phyloP scores from a whole-genome alignment of 2,329 filamentous ascomycete genomes.

The Microdochium bolleyi region DNA sequence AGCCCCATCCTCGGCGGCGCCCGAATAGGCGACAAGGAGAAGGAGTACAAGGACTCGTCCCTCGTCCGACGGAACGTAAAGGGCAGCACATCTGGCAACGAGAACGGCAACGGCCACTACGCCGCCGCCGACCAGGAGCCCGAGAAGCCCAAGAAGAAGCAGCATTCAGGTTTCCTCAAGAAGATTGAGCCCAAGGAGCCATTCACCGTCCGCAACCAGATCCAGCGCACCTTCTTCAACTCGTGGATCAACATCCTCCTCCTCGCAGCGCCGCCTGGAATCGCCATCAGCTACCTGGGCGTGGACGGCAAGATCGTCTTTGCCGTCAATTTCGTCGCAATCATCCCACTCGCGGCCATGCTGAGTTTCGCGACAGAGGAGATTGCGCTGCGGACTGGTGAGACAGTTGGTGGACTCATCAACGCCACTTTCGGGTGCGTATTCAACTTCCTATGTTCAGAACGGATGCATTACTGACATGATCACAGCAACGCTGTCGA shows the following conservation, averaged over 20 bases:
- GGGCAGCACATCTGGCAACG: constrained; percentile 12
- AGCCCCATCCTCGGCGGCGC: neutral
- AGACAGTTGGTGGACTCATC: constrained; percentile 79
- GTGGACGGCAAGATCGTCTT: constrained; percentile 46
- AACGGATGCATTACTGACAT: constrained; percentile 3
- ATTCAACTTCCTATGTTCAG: neutral
- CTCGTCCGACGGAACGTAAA: constrained; percentile 10
- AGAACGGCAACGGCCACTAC: constrained; percentile 11
- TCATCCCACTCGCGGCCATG: constrained; percentile 81
- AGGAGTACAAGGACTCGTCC: neutral
- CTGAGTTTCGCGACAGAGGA: constrained; percentile 87
- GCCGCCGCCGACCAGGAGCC: constrained; percentile 17
- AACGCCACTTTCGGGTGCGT: constrained; percentile 81
- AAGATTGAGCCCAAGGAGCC: constrained; percentile 40
- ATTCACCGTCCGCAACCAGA: constrained; percentile 56
- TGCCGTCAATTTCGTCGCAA: constrained; percentile 87
- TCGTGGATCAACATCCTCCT: constrained; percentile 85
- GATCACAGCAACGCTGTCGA: constrained; percentile 67
- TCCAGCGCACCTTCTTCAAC: constrained; percentile 67
- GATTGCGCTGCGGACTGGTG: constrained; percentile 71
- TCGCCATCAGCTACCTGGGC: constrained; percentile 63
- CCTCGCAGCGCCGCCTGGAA: constrained; percentile 70
- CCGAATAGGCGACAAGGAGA: neutral
- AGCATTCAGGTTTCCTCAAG: constrained; percentile 32
- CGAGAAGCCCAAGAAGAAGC: constrained; percentile 30